Conservation (phyloP, 2,329 filamentous ascomycete species). For the Hawksworthiomyces lignivorus region DNA sequence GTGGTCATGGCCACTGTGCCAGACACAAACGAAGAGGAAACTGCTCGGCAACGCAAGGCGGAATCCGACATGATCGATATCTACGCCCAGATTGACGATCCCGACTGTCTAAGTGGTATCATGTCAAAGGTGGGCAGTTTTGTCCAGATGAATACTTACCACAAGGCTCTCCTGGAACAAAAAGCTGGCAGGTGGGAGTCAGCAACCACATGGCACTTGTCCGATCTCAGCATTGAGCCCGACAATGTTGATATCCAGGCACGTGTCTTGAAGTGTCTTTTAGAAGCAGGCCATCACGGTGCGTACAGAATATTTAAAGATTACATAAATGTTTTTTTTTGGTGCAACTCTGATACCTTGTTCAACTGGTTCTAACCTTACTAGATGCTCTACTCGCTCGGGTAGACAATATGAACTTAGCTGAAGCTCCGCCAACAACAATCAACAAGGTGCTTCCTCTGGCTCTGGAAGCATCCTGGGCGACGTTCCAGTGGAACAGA, state of each 20-base stretch:
- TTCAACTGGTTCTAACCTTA: constrained; percentile 16
- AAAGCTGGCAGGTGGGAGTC: constrained; percentile 92
- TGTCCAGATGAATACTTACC: constrained; percentile 66
- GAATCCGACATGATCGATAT: constrained; percentile 82
- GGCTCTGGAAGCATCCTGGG: constrained; percentile 87
- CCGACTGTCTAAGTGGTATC: constrained; percentile 91
- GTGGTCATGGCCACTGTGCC: constrained; percentile 46
- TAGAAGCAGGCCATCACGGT: constrained; percentile 94
- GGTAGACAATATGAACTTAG: constrained; percentile 62
- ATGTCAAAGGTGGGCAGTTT: constrained; percentile 72
- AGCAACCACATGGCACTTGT: constrained; percentile 96
- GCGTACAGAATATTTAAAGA: constrained; percentile 27
- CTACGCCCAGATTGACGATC: constrained; percentile 95
- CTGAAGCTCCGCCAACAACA: constrained; percentile 34
- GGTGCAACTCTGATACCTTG: too few relatives aligned
- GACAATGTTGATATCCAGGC: constrained; percentile 70
- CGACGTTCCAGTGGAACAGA: constrained; percentile 72
- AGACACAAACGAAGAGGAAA: constrained; percentile 38
- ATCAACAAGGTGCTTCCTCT: constrained; percentile 66
- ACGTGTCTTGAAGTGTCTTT: constrained; percentile 78
- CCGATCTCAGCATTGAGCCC: constrained; percentile 73
- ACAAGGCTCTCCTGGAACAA: constrained; percentile 85
- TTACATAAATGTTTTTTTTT: background rate
- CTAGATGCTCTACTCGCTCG: constrained; percentile 79
- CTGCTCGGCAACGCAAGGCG: constrained; percentile 42